Conservation (phyloP, 2,329 filamentous ascomycete species). For the Amphichorda felina region DNA sequence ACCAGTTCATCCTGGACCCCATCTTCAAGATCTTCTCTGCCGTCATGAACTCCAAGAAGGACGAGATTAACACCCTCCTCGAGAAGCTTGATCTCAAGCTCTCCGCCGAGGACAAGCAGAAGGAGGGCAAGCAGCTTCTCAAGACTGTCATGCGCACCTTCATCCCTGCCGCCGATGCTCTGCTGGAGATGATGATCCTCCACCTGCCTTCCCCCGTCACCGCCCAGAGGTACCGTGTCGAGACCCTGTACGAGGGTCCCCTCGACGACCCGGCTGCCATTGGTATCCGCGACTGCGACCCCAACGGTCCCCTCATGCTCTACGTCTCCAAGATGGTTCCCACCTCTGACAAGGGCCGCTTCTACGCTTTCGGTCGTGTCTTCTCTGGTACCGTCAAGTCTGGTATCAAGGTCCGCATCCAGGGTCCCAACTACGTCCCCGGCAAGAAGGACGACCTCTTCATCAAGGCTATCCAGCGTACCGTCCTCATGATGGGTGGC, state of each 20-base stretch:
- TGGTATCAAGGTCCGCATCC: slow-evolving; percentile 98
- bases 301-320: slow-evolving; percentile 97
- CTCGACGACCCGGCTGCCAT: slow-evolving; percentile 83
- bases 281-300: slow-evolving; percentile 96
- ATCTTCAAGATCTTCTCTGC: slow-evolving; percentile 98
- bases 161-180: slow-evolving; percentile 93
- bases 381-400: slow-evolving; percentile 97
- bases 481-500: slow-evolving; percentile 99
- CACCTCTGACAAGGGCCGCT: slow-evolving; percentile 98
- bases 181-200: slow-evolving; percentile 99
- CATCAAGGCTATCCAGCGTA: slow-evolving; percentile 99
- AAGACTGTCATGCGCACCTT: slow-evolving; percentile 99
- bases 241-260: slow-evolving; percentile 98
- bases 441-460: slow-evolving; percentile 99
- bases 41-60: slow-evolving; percentile 98
- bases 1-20: slow-evolving; percentile 98
- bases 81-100: slow-evolving; percentile 97
- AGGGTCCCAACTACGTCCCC: slow-evolving; percentile 96
- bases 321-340: slow-evolving; percentile 99
- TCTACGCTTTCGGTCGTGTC: slow-evolving; percentile 99
- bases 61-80: slow-evolving; percentile 72
- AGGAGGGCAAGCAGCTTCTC: slow-evolving; percentile 95
- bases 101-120: slow-evolving; percentile 69
- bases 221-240: slow-evolving; percentile 93
- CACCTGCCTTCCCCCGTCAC: slow-evolving; percentile 94